These are phyloP conservation scores for Colletotrichum graminicola DNA, from an alignment of 2,329 filamentous ascomycete species.

Conservation along the genomic window DNA sequence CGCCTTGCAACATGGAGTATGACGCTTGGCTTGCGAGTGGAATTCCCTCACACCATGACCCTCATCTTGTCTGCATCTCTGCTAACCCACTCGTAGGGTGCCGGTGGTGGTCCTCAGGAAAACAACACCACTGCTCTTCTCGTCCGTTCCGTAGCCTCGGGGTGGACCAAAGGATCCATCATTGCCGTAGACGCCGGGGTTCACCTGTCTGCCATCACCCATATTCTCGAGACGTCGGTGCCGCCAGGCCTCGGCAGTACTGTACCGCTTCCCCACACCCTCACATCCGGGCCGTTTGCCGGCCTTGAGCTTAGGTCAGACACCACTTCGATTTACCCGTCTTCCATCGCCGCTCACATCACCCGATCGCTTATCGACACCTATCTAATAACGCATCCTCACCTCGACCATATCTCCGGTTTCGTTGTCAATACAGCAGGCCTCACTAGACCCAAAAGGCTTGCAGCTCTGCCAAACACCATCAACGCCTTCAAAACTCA, in stretches of 20 bases:
- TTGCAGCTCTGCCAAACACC: slow-evolving; percentile 89
- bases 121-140: slow-evolving; percentile 91
- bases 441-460: slow-evolving; percentile 82
- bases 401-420: slow-evolving; percentile 92
- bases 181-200: slow-evolving; percentile 95
- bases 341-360: slow-evolving; percentile 84
- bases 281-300: slow-evolving; percentile 80
- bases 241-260: slow-evolving; percentile 53
- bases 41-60: background rate
- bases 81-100: slow-evolving; percentile 69
- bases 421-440: slow-evolving; percentile 95
- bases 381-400: slow-evolving; percentile 95
- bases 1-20: background rate
- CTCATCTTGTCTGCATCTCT: background rate
- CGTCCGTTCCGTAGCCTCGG: slow-evolving; percentile 81
- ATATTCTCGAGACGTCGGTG: slow-evolving; percentile 74
- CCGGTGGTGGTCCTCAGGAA: slow-evolving; percentile 90
- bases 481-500: slow-evolving; percentile 92
- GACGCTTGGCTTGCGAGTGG: background rate
- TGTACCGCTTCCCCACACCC: slow-evolving; percentile 63
- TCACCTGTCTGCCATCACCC: slow-evolving; percentile 86
- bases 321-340: slow-evolving; percentile 61
- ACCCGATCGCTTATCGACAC: slow-evolving; percentile 85
- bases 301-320: slow-evolving; percentile 78
- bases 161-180: slow-evolving; percentile 86